Evolutionary conservation across 73 alveolate genomes (phyloP).

Genomic region (Stentor coeruleus): DNA sequence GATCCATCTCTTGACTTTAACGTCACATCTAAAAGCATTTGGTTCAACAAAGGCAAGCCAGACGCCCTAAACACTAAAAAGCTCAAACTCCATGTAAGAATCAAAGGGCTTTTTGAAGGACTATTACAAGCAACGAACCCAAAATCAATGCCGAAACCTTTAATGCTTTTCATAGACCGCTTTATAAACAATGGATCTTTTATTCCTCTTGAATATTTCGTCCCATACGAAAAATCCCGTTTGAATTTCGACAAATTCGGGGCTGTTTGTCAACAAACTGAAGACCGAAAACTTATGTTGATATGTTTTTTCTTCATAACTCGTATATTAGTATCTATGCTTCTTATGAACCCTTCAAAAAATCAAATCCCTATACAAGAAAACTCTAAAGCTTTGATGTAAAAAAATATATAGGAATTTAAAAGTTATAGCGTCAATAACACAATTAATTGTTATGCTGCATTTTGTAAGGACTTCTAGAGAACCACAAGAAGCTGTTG

Average conservation of each 20-base stretch:
- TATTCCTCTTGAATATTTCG: conserved; percentile 28
- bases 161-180: conserved; percentile 10
- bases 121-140: conserved; percentile 21
- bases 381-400: background rate
- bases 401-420: background rate
- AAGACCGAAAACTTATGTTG: conserved; percentile 19
- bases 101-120: conserved; percentile 34
- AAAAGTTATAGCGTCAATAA: conserved; percentile 9
- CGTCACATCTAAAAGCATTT: conserved; percentile 25
- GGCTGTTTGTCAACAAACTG: conserved; percentile 3
- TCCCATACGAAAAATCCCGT: conserved; percentile 23
- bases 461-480: background rate
- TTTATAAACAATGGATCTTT: conserved; percentile 22
- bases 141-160: conserved; percentile 27
- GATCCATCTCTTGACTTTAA: conserved; percentile 31
- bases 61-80: conserved; percentile 23
- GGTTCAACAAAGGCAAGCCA: conserved; percentile 13
- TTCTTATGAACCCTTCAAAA: conserved; percentile 21
- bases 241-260: conserved; percentile 32
- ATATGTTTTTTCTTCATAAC: conserved; percentile 36
- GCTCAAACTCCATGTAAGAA: conserved; percentile 37
- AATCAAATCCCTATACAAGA: background rate
- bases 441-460: background rate
- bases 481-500: conserved; percentile 15
- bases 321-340: conserved; percentile 24